These are phyloP conservation scores for Kalanchoe fedtschenkoi DNA, from an alignment of 164 flowering plant genomes.

Conservation along the genomic window DNA sequence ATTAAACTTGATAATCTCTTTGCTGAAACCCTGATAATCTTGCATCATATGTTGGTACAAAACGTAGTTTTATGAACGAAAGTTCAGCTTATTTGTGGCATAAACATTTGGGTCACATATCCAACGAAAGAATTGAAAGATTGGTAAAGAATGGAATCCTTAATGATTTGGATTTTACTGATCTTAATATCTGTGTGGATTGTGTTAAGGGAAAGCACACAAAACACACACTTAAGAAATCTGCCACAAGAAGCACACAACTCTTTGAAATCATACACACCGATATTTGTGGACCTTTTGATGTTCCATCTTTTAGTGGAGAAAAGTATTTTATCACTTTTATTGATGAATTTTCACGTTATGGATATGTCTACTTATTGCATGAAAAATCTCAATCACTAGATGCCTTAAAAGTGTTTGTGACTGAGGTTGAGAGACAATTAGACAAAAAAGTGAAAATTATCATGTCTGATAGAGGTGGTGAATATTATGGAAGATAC, in stretches of 20 bases:
- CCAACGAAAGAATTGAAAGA: constrained; percentile 4
- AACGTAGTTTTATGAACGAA: not conserved
- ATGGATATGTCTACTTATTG: constrained; percentile 3
- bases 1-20: too few relatives aligned
- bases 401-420: too few relatives aligned
- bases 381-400: too few relatives aligned
- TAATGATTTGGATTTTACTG: too few relatives aligned
- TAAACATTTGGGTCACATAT: constrained; percentile 7
- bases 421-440: not conserved
- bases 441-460: not conserved
- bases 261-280: constrained; percentile 4
- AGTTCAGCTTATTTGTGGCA: constrained; percentile 10
- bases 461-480: not conserved
- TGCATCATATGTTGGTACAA: constrained; percentile 5
- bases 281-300: too few relatives aligned
- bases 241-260: constrained; percentile 1
- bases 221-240: constrained; percentile 6
- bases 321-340: constrained; percentile 12
- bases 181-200: too few relatives aligned
- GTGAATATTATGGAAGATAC: not conserved
- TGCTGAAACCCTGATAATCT: not conserved
- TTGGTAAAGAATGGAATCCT: constrained; percentile 12
- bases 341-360: constrained; percentile 13
- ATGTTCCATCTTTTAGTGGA: too few relatives aligned
- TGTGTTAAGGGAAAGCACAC: constrained; percentile 16